Percentiles rank a stretch among this genome's conserved stretches.
phyloP scores from a whole-genome alignment of 1,284 basidiomycete genomes.

The Trichosporon faecale region DNA sequence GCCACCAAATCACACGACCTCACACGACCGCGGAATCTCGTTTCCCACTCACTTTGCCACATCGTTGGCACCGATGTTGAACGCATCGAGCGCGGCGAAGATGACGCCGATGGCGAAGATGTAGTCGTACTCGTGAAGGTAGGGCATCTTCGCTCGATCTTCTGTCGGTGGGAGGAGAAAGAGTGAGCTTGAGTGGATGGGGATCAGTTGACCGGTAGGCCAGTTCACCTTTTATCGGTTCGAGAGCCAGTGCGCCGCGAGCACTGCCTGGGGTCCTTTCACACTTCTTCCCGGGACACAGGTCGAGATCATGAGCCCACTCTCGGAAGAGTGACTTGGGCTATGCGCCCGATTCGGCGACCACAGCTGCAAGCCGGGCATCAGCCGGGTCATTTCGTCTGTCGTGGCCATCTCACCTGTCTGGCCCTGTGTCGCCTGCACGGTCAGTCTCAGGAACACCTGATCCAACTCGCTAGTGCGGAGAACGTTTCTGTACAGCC shows the following conservation, averaged over 20 bases:
- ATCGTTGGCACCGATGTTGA: constrained; percentile 55
- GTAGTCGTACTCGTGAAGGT: constrained; percentile 53
- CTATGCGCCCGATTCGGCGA: background rate
- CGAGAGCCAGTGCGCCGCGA: no score
- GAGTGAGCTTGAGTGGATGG: background rate
- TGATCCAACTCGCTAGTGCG: constrained; percentile 8
- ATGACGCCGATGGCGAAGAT: constrained; percentile 53
- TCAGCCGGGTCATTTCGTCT: background rate
- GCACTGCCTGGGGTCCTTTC: background rate
- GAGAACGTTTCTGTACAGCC: constrained; percentile 6
- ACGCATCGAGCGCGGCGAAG: constrained; percentile 54
- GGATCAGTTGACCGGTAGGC: background rate
- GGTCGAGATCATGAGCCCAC: background rate
- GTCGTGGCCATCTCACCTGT: background rate
- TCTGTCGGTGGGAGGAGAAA: background rate
- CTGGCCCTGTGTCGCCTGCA: background rate
- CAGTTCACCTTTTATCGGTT: background rate
- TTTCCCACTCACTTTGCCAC: constrained; percentile 32
- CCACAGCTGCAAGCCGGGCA: background rate
- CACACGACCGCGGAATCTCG: background rate
- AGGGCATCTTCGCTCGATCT: constrained; percentile 56
- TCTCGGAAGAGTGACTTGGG: background rate
- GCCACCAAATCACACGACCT: background rate
- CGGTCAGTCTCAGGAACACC: background rate
- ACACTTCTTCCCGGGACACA: background rate